phyloP scores from a whole-genome alignment of 225 moss, liverwort and hornwort species.

The Pseudoscleropodium purum region DNA sequence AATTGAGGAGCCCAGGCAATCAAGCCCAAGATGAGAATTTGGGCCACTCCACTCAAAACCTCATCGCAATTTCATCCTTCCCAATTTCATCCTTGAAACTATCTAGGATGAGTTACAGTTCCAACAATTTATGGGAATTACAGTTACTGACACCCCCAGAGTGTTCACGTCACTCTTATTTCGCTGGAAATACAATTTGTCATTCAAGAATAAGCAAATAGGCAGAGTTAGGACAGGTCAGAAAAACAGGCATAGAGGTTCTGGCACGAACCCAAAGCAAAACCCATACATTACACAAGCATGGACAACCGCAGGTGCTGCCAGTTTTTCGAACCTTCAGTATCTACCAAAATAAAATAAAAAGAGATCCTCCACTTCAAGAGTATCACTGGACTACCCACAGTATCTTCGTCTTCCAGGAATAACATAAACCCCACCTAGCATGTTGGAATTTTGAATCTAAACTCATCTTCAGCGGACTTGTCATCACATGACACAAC shows the following conservation, averaged over 20 bases:
- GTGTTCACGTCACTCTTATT: not conserved
- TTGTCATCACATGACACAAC: not conserved
- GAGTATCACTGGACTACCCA: not conserved
- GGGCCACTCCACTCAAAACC: not conserved
- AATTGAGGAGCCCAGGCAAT: too few relatives aligned
- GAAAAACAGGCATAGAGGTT: not conserved
- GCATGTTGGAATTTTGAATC: not conserved
- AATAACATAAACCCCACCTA: not conserved
- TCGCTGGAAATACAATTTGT: not conserved
- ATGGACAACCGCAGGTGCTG: not conserved
- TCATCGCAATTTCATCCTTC: not conserved
- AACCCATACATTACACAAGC: not conserved
- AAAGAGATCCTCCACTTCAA: not conserved
- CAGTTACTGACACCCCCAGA: not conserved
- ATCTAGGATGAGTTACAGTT: too few relatives aligned
- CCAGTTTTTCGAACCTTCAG: not conserved
- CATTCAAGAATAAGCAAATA: not conserved
- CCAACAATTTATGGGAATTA: not conserved
- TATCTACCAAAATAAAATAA: not conserved
- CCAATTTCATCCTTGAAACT: too few relatives aligned
- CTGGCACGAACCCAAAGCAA: not conserved
- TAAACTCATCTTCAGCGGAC: not conserved
- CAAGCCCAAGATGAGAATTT: not conserved
- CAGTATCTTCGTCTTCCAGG: not conserved
- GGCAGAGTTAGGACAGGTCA: not conserved